phyloP scores from a whole-genome alignment of 352 stramenopile species.

The Phytophthora uliginosa region DNA sequence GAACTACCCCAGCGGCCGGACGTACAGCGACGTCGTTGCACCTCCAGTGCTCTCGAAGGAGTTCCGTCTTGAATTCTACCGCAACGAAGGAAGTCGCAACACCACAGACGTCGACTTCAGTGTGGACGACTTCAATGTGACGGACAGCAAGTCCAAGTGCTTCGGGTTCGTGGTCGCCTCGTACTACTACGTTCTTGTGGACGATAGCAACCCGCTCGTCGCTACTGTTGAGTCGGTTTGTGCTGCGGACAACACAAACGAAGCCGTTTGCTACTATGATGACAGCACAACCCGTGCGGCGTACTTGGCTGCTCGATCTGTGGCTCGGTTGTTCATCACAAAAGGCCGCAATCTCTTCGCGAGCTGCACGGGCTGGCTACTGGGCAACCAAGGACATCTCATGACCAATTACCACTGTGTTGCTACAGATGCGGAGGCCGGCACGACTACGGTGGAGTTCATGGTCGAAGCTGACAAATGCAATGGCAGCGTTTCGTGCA shows the following conservation, averaged over 20 bases:
- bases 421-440: slow-evolving; percentile 40
- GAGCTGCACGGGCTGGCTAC: slow-evolving; percentile 67
- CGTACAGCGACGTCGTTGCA: slow-evolving; percentile 34
- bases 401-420: slow-evolving; percentile 81
- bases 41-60: slow-evolving; percentile 55
- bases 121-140: slow-evolving; percentile 26
- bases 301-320: slow-evolving; percentile 47
- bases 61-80: slow-evolving; percentile 69
- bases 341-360: slow-evolving; percentile 25
- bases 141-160: slow-evolving; percentile 41
- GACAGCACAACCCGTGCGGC: slow-evolving; percentile 29
- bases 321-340: slow-evolving; percentile 27
- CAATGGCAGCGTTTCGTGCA: slow-evolving; percentile 30
- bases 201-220: slow-evolving; percentile 43
- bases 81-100: slow-evolving; percentile 21
- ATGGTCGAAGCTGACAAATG: slow-evolving; percentile 54
- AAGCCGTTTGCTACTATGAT: slow-evolving; percentile 63
- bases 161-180: slow-evolving; percentile 61
- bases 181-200: slow-evolving; percentile 52
- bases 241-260: slow-evolving; percentile 62
- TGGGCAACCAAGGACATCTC: slow-evolving; percentile 62
- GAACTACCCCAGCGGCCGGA: slow-evolving; percentile 35
- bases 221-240: slow-evolving; percentile 53
- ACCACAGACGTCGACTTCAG: slow-evolving; percentile 8
- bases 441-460: slow-evolving; percentile 58